phyloP scores from a whole-genome alignment of 2,329 filamentous ascomycete genomes.

The Trichoderma endophyticum region DNA sequence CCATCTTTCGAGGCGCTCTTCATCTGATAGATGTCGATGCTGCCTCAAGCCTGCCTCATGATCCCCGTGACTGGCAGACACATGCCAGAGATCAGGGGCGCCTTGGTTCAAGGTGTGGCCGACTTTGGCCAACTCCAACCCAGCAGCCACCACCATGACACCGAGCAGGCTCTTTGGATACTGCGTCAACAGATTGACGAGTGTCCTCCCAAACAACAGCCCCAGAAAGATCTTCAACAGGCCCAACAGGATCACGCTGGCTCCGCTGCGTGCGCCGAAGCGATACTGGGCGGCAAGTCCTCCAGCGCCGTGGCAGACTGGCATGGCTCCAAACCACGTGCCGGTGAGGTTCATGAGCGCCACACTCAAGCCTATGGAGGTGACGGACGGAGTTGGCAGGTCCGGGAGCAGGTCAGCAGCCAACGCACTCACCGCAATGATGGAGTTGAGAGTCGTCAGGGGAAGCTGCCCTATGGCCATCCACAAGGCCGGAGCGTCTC shows the following conservation, averaged over 20 bases:
- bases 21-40: constrained; percentile 56
- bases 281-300: constrained; percentile 87
- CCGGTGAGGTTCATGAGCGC: constrained; percentile 78
- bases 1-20: constrained; percentile 73
- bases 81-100: constrained; percentile 57
- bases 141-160: constrained; percentile 86
- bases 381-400: constrained; percentile 65
- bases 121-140: constrained; percentile 81
- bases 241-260: constrained; percentile 78
- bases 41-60: constrained; percentile 35
- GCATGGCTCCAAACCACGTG: constrained; percentile 94
- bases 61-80: constrained; percentile 43
- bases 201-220: constrained; percentile 67
- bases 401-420: constrained; percentile 72
- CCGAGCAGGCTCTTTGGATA: constrained; percentile 79
- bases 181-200: constrained; percentile 65
- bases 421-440: constrained; percentile 81
- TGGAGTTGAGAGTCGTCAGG: constrained; percentile 86
- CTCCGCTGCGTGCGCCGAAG: constrained; percentile 85
- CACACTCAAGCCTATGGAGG: constrained; percentile 76
- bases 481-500: constrained; percentile 38
- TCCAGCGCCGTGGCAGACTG: constrained; percentile 88
- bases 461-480: constrained; percentile 84
- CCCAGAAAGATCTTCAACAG: constrained; percentile 72
- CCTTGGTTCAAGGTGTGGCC: constrained; percentile 80